Evolutionary conservation across 768 basidiomycete genomes (phyloP), one percentile per base, ranked within the genome.

Genomic region (Rubroboletus pulcherrimus): DNA sequence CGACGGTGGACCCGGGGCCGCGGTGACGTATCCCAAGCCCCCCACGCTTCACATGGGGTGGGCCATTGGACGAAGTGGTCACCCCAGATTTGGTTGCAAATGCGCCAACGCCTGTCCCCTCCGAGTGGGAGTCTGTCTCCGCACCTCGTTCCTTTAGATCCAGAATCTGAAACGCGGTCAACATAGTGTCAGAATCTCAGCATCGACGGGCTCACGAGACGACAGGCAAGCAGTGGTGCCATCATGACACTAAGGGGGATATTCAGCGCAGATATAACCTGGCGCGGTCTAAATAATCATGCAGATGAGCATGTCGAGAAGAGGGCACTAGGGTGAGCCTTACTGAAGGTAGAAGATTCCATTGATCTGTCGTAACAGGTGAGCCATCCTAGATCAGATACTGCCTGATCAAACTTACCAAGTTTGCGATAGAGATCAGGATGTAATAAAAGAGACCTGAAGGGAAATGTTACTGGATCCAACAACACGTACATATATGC

Each of bases 321-420:
- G 17, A 31, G 29, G 41, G 26, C 6, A 31, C 21, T 14, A n/a
- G 37, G 26, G 19, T 50, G 42, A 53, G 7, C 53, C 85, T 60
- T 61, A 89, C 87, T 91, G 89, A n/a, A 91, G 79, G 69, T 91
- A 91, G 68, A 91, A 91, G 35, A 91, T 85, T 41, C 89, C 89
- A 59, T 91, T 91, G 67, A 91, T 83, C 78, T 79, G 56, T 49
- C 26, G 54, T 10, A 15, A 33, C 34, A 21, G 0, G 41, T 57
- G 30, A 64, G 55, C 40, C 41, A 55, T 26, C n/a, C 42, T 21
- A 35, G 12, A 43, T 37, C 6, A 45, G n/a, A 38, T 29, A 41
- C 26, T 54, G 7, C 26, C 11, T 19, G 31, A 49, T 38, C 29
- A 24, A 8, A 63, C 75, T 57, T 52, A 79, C 79, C 75, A 92